Conservation (phyloP, 2,329 filamentous ascomycete genomes). For the Colletotrichum sp. region DNA sequence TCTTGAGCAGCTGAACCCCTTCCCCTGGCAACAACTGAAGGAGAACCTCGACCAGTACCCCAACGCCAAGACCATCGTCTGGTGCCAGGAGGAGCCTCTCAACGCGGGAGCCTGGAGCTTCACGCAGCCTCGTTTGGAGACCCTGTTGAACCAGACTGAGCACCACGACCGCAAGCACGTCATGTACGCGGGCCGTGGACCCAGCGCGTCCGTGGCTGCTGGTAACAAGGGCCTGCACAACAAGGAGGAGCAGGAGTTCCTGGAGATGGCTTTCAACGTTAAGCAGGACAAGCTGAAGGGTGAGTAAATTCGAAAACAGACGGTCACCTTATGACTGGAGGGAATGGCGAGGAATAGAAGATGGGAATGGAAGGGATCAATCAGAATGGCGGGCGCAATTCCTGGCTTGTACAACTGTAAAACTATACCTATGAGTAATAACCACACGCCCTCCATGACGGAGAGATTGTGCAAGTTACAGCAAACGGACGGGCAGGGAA, state of each 20-base stretch:
- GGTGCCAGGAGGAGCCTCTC: constrained; percentile 96
- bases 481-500: neutral
- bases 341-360: neutral
- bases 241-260: constrained; percentile 90
- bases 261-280: constrained; percentile 68
- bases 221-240: constrained; percentile 86
- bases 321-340: neutral
- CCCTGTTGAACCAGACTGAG: constrained; percentile 88
- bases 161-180: constrained; percentile 94
- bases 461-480: neutral
- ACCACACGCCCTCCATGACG: neutral
- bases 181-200: constrained; percentile 94
- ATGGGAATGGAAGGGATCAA: neutral
- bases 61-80: constrained; percentile 97
- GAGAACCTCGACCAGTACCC: constrained; percentile 97
- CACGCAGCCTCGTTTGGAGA: constrained; percentile 97
- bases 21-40: constrained; percentile 96
- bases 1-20: constrained; percentile 97
- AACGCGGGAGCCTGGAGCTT: constrained; percentile 98
- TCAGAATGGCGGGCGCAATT: constrained; percentile 1
- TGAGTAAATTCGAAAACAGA: constrained; percentile 45
- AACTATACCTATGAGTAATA: neutral
- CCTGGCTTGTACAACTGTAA: neutral
- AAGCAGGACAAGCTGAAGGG: constrained; percentile 74
- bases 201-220: constrained; percentile 91